phyloP scores from a whole-genome alignment of 2,329 filamentous ascomycete species.

The Lecanicillium sp. region DNA sequence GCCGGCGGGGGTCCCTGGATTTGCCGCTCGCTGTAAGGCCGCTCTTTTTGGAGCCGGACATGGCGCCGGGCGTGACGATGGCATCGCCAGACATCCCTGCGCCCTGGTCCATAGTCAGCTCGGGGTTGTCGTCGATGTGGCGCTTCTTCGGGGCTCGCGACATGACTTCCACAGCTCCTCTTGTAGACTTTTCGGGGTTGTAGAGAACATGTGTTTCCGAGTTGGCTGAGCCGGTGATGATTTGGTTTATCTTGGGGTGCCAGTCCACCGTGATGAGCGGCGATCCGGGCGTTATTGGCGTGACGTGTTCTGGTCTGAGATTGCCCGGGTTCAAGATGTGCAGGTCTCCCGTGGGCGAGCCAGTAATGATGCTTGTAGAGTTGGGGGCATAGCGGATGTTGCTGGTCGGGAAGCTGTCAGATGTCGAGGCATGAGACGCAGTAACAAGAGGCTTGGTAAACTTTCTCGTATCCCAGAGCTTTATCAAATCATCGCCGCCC shows the following conservation, averaged over 20 bases:
- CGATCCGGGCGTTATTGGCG: conserved; percentile 78
- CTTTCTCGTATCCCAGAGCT: conserved; percentile 94
- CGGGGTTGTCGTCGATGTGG: conserved; percentile 89
- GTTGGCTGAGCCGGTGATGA: conserved; percentile 88
- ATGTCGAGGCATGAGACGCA: conserved; percentile 72
- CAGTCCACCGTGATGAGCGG: conserved; percentile 80
- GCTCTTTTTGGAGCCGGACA: conserved; percentile 43
- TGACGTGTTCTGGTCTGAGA: conserved; percentile 73
- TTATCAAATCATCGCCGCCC: conserved; percentile 87
- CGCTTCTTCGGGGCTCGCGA: conserved; percentile 89
- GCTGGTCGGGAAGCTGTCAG: conserved; percentile 71
- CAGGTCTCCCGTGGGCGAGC: conserved; percentile 76
- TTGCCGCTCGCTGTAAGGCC: conserved; percentile 73
- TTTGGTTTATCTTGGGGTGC: conserved; percentile 94
- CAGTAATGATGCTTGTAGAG: conserved; percentile 78
- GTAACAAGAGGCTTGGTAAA: conserved; percentile 85
- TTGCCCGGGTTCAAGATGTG: conserved; percentile 94
- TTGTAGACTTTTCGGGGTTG: conserved; percentile 72
- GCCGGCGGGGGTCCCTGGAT: conserved; percentile 70
- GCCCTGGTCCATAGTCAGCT: conserved; percentile 75
- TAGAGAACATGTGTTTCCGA: conserved; percentile 85
- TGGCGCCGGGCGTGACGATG: conserved; percentile 62
- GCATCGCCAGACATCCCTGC: conserved; percentile 77
- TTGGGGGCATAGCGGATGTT: conserved; percentile 88
- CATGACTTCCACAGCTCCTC: conserved; percentile 83